Base-by-base conservation (phyloP, 2,329 filamentous ascomycete genomes). In the Thelonectria rubi region DNA sequence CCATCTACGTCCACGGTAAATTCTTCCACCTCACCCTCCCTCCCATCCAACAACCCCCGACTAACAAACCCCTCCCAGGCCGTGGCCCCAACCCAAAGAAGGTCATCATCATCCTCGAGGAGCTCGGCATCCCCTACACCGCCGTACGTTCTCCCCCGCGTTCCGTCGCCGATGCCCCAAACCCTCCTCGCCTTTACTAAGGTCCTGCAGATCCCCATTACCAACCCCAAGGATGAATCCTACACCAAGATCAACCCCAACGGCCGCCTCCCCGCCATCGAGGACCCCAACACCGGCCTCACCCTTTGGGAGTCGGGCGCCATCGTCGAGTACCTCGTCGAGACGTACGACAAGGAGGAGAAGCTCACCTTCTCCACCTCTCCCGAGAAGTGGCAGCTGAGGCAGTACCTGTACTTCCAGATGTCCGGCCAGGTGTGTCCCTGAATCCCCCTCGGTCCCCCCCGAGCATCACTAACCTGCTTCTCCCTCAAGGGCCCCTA, bases 321-420 rank as follows among this genome's bases (percentile, higher is more conserved):
- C 43, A 72, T 73, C 42, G 51, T 72, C 40, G 65, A 70, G 50
- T 73, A 73, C 63, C 43, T 73, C 48, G 51, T 64, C 18, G 66
- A 72, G 11, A 63, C 55, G 18, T 74, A 74, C 57, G 72, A 74
- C 63, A 71, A 70, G 60, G 64, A 67, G 40, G 14, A 66, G 30
- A 75, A 70, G 66, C 51, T 77, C 40, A 72, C 65, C 5, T 66
- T 67, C 45, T 54, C 63, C n/a, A 62, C 60, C 5, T 57, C 55
- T 17, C 59, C 61, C n/a, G 75, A 77, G 26, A 73, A 73, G 54
- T 75, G 70, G 64, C 61, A 63, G 3, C 56, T 73, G 46, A 75
- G 75, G 65, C 76, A 78, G 66, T 78, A 72, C 60, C 67, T 78
- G 11, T 68, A 74, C 65, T 78, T 78, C 60, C 77, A 79, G 51